Evolutionary conservation across 371 early-diverging fungal species (phyloP).

Genomic region (Lichtheimia hyalospora): DNA sequence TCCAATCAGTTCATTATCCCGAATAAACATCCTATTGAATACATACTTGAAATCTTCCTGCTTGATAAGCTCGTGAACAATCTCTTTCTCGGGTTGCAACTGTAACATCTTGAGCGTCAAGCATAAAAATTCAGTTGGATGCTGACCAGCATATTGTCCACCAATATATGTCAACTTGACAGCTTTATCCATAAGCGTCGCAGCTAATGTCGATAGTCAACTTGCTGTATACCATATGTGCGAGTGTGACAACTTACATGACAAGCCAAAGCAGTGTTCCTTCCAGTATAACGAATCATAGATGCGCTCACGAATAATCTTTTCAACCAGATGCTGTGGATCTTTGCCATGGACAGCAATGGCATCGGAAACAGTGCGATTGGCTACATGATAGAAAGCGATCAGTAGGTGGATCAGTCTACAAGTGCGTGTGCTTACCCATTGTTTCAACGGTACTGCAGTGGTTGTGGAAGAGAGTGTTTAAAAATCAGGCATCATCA

Average conservation of each 20-base stretch:
- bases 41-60: slow-evolving; percentile 78
- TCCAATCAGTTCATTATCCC: background rate
- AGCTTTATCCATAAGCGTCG: slow-evolving; percentile 88
- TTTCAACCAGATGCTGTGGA: slow-evolving; percentile 93
- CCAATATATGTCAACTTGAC: slow-evolving; percentile 78
- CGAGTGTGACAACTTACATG: slow-evolving; percentile 53
- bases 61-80: slow-evolving; percentile 75
- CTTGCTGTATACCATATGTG: no score
- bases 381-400: slow-evolving; percentile 48
- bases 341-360: slow-evolving; percentile 80
- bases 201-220: slow-evolving; percentile 50
- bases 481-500: no score
- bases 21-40: background rate
- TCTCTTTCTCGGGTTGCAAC: slow-evolving; percentile 86
- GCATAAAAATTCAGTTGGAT: slow-evolving; percentile 91
- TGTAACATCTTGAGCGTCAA: slow-evolving; percentile 87
- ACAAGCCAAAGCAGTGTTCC: slow-evolving; percentile 91
- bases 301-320: slow-evolving; percentile 88
- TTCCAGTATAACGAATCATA: slow-evolving; percentile 95
- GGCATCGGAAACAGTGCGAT: slow-evolving; percentile 71
- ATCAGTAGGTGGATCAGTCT: background rate
- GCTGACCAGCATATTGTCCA: slow-evolving; percentile 82
- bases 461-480: no score
- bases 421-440: no score
- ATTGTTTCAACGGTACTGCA: no score